These are phyloP conservation scores for Yamadazyma akitaensis DNA, from an alignment of 805 yeast genomes.

Conservation along the genomic window DNA sequence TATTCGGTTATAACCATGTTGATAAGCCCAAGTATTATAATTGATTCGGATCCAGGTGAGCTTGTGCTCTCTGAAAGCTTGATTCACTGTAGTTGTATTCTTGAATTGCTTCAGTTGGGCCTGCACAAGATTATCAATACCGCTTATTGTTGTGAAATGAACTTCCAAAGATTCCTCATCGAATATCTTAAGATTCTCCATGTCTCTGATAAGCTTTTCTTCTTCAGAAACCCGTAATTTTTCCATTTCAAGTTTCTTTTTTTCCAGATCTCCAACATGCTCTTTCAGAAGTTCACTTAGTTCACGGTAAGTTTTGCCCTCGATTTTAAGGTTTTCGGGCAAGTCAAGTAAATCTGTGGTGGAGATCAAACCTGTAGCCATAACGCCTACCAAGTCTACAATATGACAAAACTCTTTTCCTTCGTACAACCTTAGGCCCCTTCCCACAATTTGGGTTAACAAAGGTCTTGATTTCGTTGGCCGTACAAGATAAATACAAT, in stretches of 20 bases:
- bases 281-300: constrained; percentile 12
- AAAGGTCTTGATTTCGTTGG: constrained; percentile 77
- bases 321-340: constrained; percentile 18
- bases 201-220: constrained; percentile 9
- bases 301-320: constrained; percentile 11
- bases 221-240: constrained; percentile 12
- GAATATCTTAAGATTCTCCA: constrained; percentile 10
- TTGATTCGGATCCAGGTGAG: not conserved
- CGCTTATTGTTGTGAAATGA: not conserved
- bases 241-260: constrained; percentile 10
- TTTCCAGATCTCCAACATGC: constrained; percentile 7
- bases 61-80: not conserved
- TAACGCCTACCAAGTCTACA: constrained; percentile 71
- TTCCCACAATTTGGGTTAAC: constrained; percentile 83
- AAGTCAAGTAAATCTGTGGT: constrained; percentile 48
- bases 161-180: constrained; percentile 8
- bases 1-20: not conserved
- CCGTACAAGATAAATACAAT: constrained; percentile 70
- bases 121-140: not conserved
- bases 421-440: constrained; percentile 70
- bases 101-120: too few relatives aligned
- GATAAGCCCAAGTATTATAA: not conserved
- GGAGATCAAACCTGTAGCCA: constrained; percentile 49
- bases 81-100: too few relatives aligned
- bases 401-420: constrained; percentile 68